A percentile compares a stretch with the other conserved stretches of the same genome.
phyloP scores from a whole-genome alignment of 352 stramenopile genomes.

The Pythium brachiatum region DNA sequence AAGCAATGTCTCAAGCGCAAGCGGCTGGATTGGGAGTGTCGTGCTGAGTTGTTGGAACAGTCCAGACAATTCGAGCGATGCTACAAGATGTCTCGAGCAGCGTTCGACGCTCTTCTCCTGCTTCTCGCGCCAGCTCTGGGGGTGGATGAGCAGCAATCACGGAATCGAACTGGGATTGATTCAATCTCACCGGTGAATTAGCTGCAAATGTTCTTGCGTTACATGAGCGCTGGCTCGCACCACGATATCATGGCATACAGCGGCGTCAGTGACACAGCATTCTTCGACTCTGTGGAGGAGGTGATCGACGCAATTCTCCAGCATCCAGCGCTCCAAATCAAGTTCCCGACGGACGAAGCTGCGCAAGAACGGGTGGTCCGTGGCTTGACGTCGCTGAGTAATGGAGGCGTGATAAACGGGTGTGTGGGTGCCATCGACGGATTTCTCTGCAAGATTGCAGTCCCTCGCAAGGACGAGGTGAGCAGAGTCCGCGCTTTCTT shows the following conservation, averaged over 20 bases:
- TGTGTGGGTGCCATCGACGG: conserved; percentile 6
- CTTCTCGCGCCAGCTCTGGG: background rate
- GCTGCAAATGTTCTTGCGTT: conserved; percentile 10
- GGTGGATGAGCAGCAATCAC: background rate
- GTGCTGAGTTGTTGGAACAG: background rate
- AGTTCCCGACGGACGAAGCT: background rate
- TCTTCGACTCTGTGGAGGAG: background rate
- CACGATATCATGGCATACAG: conserved; percentile 7
- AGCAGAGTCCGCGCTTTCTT: background rate
- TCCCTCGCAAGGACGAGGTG: background rate
- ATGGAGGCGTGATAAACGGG: background rate
- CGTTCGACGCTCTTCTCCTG: background rate
- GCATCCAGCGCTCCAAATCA: background rate
- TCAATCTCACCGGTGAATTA: background rate
- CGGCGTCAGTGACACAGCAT: background rate
- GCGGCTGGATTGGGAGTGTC: background rate
- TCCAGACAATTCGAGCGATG: background rate
- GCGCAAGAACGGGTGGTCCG: background rate
- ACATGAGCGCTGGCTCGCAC: background rate
- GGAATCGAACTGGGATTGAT: background rate
- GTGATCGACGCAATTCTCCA: background rate
- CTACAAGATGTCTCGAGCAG: background rate
- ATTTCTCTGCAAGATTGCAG: background rate
- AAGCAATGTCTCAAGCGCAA: background rate
- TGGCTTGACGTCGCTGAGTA: background rate